Evolutionary conservation across 208 protist genomes (phyloP).

Genomic region (Trypanosoma boissoni): DNA sequence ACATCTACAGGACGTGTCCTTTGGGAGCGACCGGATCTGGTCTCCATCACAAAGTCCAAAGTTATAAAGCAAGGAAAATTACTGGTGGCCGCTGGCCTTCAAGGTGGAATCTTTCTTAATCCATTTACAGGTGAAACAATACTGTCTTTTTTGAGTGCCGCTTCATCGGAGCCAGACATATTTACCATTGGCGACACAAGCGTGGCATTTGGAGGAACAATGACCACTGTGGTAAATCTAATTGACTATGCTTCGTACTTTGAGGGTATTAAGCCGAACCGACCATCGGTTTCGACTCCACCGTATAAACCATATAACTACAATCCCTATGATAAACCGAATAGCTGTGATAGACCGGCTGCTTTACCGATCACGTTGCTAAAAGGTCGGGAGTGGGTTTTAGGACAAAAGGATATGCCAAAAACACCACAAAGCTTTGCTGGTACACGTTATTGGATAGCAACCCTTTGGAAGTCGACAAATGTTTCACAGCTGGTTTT

Average conservation of each 20-base stretch:
- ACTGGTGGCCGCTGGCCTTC: neutral
- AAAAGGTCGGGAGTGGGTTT: constrained; percentile 11
- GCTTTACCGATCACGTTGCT: neutral
- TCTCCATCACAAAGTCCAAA: neutral
- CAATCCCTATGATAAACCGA: constrained; percentile 3
- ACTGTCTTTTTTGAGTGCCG: constrained; percentile 7
- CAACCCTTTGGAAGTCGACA: neutral
- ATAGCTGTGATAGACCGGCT: constrained; percentile 14
- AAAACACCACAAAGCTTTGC: no score
- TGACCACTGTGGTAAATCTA: constrained; percentile 14
- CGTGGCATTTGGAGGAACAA: constrained; percentile 14
- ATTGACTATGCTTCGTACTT: constrained; percentile 13
- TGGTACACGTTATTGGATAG: no score
- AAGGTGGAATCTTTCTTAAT: constrained; percentile 16
- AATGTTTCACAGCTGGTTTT: constrained; percentile 3
- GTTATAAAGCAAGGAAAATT: constrained; percentile 13
- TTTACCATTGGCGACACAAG: neutral
- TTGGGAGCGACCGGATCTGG: constrained; percentile 17
- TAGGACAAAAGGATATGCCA: neutral
- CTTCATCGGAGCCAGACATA: neutral
- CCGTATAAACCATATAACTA: constrained; percentile 22
- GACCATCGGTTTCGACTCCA: neutral
- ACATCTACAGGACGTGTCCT: constrained; percentile 7
- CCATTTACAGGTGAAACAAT: constrained; percentile 16
- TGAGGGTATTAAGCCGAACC: constrained; percentile 3